Percentiles rank a stretch among this genome's conserved stretches.
phyloP scores from a whole-genome alignment of 2,329 filamentous ascomycete genomes.

The Thielaviopsis musarum region DNA sequence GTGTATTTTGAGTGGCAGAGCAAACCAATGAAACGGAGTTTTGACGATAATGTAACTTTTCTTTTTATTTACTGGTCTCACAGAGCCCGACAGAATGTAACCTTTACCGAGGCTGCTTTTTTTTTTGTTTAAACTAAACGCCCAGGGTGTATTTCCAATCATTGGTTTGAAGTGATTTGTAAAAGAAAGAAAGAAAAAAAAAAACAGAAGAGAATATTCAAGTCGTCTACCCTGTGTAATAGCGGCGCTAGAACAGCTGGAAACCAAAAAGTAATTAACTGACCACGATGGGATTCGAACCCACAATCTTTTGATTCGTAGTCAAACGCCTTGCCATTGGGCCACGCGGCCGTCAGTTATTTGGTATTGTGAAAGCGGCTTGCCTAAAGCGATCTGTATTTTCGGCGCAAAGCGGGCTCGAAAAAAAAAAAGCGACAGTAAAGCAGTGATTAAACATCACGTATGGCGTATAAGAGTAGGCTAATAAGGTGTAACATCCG shows the following conservation, averaged over 20 bases:
- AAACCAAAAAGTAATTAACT: not conserved
- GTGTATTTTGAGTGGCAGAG: too few species aligned
- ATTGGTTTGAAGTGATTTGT: not conserved
- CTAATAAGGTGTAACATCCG: not conserved
- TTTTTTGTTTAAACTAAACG: not conserved
- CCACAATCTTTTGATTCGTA: slow-evolving; percentile 12
- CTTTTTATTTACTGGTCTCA: too few species aligned
- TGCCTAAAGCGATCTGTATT: not conserved
- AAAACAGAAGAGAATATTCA: not conserved
- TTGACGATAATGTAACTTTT: too few species aligned
- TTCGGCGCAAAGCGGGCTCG: too few species aligned
- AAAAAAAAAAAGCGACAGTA: too few species aligned
- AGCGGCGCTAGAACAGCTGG: not conserved
- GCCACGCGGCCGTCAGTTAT: slow-evolving; percentile 7
- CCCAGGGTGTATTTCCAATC: not conserved
- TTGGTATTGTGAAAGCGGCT: not conserved
- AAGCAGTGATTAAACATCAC: too few species aligned
- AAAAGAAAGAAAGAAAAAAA: not conserved
- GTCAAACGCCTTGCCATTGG: slow-evolving; percentile 11
- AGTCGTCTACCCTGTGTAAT: not conserved
- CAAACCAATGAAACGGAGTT: too few species aligned
- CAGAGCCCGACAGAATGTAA: too few species aligned
- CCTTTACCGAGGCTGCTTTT: not conserved
- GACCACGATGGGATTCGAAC: slow-evolving; percentile 9
- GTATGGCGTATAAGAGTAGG: not conserved